Evolutionary conservation across 495 filamentous ascomycete species (phyloP).

Genomic region (Aspergillus asperescens): DNA sequence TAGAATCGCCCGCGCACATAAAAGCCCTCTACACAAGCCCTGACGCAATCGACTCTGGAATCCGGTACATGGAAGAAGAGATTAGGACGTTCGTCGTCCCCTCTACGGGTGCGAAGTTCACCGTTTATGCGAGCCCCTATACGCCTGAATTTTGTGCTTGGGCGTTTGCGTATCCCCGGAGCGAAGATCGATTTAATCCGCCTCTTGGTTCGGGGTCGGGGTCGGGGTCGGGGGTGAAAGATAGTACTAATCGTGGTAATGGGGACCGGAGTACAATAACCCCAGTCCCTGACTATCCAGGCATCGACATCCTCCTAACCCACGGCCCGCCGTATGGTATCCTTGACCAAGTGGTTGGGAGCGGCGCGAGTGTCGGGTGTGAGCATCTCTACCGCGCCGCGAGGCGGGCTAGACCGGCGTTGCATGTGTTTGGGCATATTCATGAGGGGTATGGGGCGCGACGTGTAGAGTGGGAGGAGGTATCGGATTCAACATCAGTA

Average conservation of each 20-base stretch:
- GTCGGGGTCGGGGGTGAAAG: no score
- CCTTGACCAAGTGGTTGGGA: constrained; percentile 44
- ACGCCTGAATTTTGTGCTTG: constrained; percentile 54
- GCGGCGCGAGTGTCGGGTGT: constrained; percentile 41
- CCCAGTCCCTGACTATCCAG: constrained; percentile 44
- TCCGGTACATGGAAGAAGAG: constrained; percentile 66
- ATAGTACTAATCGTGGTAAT: no score
- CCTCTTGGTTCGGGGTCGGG: not conserved
- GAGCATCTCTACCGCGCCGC: constrained; percentile 42
- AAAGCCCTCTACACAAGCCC: constrained; percentile 46
- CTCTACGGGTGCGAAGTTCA: constrained; percentile 53
- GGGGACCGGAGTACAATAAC: not conserved
- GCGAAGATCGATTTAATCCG: constrained; percentile 51
- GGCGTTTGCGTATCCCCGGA: constrained; percentile 58
- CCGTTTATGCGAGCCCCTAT: constrained; percentile 65
- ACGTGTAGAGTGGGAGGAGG: constrained; percentile 49
- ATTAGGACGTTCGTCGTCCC: constrained; percentile 39
- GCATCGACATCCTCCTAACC: constrained; percentile 63
- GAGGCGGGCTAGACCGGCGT: constrained; percentile 36
- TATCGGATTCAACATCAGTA: constrained; percentile 2
- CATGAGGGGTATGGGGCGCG: constrained; percentile 69
- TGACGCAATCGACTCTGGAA: constrained; percentile 44
- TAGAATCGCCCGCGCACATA: constrained; percentile 24
- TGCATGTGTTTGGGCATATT: constrained; percentile 60
- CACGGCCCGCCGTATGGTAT: constrained; percentile 64